These are phyloP conservation scores for Claviceps sorghi DNA, from an alignment of 2,329 filamentous ascomycete genomes.

Conservation along the genomic window DNA sequence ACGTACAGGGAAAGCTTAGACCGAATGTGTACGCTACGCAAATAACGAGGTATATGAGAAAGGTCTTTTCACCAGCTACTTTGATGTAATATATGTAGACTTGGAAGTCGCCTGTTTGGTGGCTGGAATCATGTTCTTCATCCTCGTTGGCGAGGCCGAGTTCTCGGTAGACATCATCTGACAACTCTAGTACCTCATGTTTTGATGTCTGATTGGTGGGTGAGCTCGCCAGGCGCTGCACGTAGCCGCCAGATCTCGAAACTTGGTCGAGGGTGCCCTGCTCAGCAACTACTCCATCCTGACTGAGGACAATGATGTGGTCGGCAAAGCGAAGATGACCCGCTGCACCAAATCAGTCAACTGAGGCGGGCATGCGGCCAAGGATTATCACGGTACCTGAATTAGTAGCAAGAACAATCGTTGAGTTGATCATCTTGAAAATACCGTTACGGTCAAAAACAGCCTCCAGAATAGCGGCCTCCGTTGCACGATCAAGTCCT, in stretches of 20 bases:
- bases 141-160: slow-evolving; percentile 9
- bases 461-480: slow-evolving; percentile 20
- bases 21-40: slow-evolving; percentile 10
- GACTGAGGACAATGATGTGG: slow-evolving; percentile 11
- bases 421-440: slow-evolving; percentile 10
- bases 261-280: slow-evolving; percentile 10
- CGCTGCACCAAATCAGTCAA: slow-evolving; percentile 4
- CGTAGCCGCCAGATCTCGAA: slow-evolving; percentile 1
- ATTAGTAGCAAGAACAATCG: slow-evolving; percentile 16
- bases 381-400: slow-evolving; percentile 7
- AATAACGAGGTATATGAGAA: slow-evolving; percentile 8
- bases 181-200: slow-evolving; percentile 5
- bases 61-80: slow-evolving; percentile 7
- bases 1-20: slow-evolving; percentile 10
- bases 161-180: slow-evolving; percentile 8
- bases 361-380: not conserved
- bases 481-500: slow-evolving; percentile 23
- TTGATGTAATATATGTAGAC: slow-evolving; percentile 11
- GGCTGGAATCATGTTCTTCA: slow-evolving; percentile 3
- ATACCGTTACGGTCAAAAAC: slow-evolving; percentile 22
- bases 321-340: slow-evolving; percentile 12
- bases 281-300: slow-evolving; percentile 10
- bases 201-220: not conserved
- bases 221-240: slow-evolving; percentile 3
- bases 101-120: slow-evolving; percentile 8